These are phyloP conservation scores for Pseudognaphalium luteoalbum DNA, from an alignment of 129 eudicot species.

Conservation along the genomic window DNA sequence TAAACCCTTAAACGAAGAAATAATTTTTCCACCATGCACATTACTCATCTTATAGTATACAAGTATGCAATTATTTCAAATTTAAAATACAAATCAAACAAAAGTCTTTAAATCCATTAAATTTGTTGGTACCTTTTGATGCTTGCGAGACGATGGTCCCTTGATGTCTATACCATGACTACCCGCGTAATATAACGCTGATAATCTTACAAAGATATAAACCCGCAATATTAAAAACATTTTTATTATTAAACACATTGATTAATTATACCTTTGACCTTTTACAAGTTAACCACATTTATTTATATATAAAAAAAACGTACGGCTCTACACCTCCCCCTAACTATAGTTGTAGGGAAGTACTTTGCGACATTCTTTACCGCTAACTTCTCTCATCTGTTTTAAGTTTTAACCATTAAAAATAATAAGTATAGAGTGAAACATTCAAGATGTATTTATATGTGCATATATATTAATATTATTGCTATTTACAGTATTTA, in stretches of 20 bases:
- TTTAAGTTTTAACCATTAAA: not conserved
- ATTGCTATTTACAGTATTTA: not conserved
- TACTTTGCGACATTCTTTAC: constrained; percentile 75
- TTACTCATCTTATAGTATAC: not conserved
- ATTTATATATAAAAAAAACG: constrained; percentile 24
- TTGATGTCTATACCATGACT: constrained; percentile 99
- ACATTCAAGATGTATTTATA: not conserved
- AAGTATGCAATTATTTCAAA: no score
- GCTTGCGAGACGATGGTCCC: constrained; percentile 59
- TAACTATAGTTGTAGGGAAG: constrained; percentile 93
- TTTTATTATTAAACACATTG: not conserved
- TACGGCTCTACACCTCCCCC: constrained; percentile 86
- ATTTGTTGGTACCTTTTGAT: constrained; percentile 40
- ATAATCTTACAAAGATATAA: constrained; percentile 61
- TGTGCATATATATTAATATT: not conserved
- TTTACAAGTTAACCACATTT: not conserved
- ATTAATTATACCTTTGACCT: not conserved
- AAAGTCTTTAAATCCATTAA: not conserved
- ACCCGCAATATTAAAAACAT: constrained; percentile 44
- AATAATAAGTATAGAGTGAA: not conserved
- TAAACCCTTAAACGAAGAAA: not conserved
- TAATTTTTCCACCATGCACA: no score
- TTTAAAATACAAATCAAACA: no score
- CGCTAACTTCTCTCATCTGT: constrained; percentile 92
- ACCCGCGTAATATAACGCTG: constrained; percentile 90